A percentile compares a stretch with the other conserved stretches of the same genome.
phyloP scores from a whole-genome alignment of 805 yeast species.

The Suhomyces faveliae region DNA sequence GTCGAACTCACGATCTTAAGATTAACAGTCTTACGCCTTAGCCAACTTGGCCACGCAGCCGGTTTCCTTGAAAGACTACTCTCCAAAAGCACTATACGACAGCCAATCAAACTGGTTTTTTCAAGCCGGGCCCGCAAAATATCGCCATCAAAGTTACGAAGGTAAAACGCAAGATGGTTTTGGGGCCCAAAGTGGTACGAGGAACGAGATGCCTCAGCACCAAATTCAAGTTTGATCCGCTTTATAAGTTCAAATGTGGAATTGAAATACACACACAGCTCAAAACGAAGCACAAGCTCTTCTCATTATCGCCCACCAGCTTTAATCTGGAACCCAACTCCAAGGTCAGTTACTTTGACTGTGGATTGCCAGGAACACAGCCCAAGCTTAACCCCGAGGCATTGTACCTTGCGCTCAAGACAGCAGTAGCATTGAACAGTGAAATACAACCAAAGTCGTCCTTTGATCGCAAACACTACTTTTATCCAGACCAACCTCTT shows the following conservation, averaged over 20 bases:
- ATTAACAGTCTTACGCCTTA: slow-evolving; percentile 21
- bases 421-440: slow-evolving; percentile 70
- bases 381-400: slow-evolving; percentile 80
- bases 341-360: slow-evolving; percentile 73
- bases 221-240: slow-evolving; percentile 14
- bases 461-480: slow-evolving; percentile 93
- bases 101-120: background rate
- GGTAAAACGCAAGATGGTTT: background rate
- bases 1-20: slow-evolving; percentile 21
- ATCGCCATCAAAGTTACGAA: background rate
- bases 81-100: background rate
- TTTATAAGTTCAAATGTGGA: slow-evolving; percentile 65
- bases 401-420: slow-evolving; percentile 62
- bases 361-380: slow-evolving; percentile 89
- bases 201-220: background rate
- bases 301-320: slow-evolving; percentile 56
- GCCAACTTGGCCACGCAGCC: slow-evolving; percentile 21
- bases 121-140: background rate
- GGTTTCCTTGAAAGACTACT: background rate
- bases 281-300: slow-evolving; percentile 69
- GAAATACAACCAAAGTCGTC: slow-evolving; percentile 54
- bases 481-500: slow-evolving; percentile 93
- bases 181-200: background rate
- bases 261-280: slow-evolving; percentile 92
- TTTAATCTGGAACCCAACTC: slow-evolving; percentile 62